phyloP scores from a whole-genome alignment of 257 asterid species.

The Euphrasia confusa region DNA sequence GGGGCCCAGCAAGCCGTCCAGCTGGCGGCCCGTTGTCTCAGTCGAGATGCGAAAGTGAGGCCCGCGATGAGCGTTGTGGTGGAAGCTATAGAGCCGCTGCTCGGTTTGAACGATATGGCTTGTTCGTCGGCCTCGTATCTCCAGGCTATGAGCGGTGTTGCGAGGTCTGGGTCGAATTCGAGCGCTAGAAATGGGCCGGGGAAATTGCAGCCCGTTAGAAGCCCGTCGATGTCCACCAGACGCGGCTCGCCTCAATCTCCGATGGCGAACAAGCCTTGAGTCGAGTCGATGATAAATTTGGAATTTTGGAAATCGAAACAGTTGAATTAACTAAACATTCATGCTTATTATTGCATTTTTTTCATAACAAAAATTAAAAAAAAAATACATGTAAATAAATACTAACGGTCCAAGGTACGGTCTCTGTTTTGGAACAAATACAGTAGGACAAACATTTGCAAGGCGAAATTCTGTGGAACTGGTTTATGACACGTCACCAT shows the following conservation, averaged over 20 bases:
- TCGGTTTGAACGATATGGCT: constrained; percentile 56
- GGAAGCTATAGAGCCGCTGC: constrained; percentile 56
- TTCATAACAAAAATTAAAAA: too few relatives aligned
- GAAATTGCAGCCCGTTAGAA: constrained; percentile 40
- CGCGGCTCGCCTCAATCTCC: constrained; percentile 56
- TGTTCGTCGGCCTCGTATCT: constrained; percentile 44
- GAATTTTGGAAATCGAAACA: too few relatives aligned
- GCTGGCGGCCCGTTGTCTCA: constrained; percentile 72
- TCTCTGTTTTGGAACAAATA: too few relatives aligned
- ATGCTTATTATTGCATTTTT: too few relatives aligned
- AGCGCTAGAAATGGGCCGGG: constrained; percentile 27
- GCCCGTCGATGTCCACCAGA: constrained; percentile 43
- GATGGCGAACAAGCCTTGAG: constrained; percentile 25
- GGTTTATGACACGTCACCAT: too few relatives aligned
- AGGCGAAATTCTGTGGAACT: too few relatives aligned
- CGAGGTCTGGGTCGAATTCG: constrained; percentile 29
- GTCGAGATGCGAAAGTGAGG: constrained; percentile 54
- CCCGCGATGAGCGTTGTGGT: constrained; percentile 78
- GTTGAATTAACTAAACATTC: too few relatives aligned
- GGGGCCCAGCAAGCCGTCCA: constrained; percentile 59
- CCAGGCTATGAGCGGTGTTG: constrained; percentile 45
- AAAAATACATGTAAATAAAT: too few relatives aligned
- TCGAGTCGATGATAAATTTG: neutral
- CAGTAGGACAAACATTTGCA: too few relatives aligned
- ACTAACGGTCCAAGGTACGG: too few relatives aligned